phyloP scores from a whole-genome alignment of 2,329 filamentous ascomycete genomes.

The Fragosphaeria purpurea region DNA sequence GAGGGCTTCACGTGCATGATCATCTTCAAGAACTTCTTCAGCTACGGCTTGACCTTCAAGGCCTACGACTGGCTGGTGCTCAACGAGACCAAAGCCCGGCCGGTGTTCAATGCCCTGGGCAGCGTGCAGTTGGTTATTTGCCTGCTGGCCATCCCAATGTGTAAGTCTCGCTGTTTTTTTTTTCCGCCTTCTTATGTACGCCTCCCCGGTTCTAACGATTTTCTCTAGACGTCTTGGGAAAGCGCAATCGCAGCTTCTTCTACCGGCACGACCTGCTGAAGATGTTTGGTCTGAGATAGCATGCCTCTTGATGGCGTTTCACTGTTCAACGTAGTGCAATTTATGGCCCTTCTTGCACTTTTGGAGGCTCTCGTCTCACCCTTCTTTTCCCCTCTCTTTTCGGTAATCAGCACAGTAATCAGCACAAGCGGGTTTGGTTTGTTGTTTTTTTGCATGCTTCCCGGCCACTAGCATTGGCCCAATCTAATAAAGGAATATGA shows the following conservation, averaged over 20 bases:
- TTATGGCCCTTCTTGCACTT: not conserved
- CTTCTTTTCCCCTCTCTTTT: not conserved
- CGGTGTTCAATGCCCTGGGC: conserved; percentile 57
- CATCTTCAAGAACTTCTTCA: conserved; percentile 93
- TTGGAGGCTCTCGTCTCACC: too few species aligned
- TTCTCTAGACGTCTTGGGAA: conserved; percentile 63
- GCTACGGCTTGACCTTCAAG: conserved; percentile 72
- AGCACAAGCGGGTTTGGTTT: too few species aligned
- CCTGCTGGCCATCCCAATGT: conserved; percentile 61
- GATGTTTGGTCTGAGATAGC: conserved; percentile 26
- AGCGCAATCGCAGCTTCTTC: conserved; percentile 65
- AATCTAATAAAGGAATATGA: not conserved
- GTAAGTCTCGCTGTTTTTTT: conserved; percentile 42
- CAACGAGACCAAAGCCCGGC: conserved; percentile 46
- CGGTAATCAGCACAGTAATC: conserved; percentile 3
- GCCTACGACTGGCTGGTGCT: conserved; percentile 73
- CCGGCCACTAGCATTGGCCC: too few species aligned
- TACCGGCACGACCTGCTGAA: conserved; percentile 62
- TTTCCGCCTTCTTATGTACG: not conserved
- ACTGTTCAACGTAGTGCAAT: not conserved
- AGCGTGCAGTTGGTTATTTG: conserved; percentile 73
- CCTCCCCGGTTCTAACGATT: not conserved
- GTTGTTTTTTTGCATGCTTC: too few species aligned
- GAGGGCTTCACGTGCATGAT: conserved; percentile 85
- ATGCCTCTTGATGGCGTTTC: not conserved